Base-by-base conservation (phyloP, 306 rosid genomes). In the Castanea mollissima region DNA sequence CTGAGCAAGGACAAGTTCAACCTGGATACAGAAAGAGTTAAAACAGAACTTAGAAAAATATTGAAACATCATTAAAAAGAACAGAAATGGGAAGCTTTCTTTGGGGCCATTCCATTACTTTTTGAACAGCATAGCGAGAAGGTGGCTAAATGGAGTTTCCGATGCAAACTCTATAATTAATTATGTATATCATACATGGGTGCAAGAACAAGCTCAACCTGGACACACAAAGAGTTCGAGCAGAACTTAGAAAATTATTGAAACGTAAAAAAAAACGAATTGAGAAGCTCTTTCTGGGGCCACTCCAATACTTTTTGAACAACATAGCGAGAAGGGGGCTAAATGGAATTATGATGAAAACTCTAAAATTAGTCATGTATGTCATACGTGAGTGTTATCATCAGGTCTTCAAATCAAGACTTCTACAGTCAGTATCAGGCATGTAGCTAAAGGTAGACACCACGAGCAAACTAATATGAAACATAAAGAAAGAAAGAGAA, bases 201-300 rank as follows among this genome's bases (percentile, higher is more conserved):
- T 60, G 96, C 81, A 79, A 93, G 96, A 87, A 96, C 97, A 64
- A 96, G 93, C 80, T 93, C 99, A 78, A 93, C 94, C 99, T 96
- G 86, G 75, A 86, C 56, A 84, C 38, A 70, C 7, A 75, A 55
- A 81, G 49, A 74, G 68, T 76, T 70, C 19, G 58, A 70, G 73
- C 70, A 55, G 63, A 71, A 56, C 64, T 54, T 25, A 75, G 74
- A 84, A 73, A 15, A 65, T 67, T 52, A 18, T 51, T 10, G 11
- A 52, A 21, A 58, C 52, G 55, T 54, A n/a, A 65, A 41, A 41
- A 11, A 41, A 41, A 7, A 44, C 21, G 19, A 58, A 10, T 69
- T 75, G 52, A 44, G 71, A 49, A 31, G 8, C 58, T 25, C 38
- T 31, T 65, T 20, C 31, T 65, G 23, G 59, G 69, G 38, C 69